phyloP scores from a whole-genome alignment of 2,329 filamentous ascomycete genomes.

The Sporothrix brasiliensis region DNA sequence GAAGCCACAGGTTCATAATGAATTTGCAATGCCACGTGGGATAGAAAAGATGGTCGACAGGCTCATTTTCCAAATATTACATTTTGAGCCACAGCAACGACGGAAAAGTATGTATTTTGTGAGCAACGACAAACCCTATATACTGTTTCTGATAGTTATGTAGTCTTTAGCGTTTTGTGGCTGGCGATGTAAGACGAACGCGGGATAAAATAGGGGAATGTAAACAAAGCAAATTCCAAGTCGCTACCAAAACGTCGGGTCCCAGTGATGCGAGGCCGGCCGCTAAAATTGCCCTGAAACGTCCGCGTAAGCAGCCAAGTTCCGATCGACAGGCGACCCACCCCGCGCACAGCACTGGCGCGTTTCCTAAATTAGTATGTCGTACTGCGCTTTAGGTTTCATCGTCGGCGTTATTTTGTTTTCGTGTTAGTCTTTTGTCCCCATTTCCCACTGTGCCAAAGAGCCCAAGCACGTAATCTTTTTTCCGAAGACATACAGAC shows the following conservation, averaged over 20 bases:
- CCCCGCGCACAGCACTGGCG: not conserved
- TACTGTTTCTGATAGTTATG: not conserved
- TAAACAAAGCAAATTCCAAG: conserved; percentile 14
- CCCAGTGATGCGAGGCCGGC: not conserved
- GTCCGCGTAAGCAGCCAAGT: not conserved
- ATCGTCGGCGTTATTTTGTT: not conserved
- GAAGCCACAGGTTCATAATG: too few relatives aligned
- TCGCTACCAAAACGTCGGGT: not conserved
- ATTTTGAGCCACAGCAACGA: too few relatives aligned
- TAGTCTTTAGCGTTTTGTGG: not conserved
- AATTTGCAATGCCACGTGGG: too few relatives aligned
- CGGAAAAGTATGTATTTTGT: too few relatives aligned
- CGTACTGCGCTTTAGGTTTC: not conserved
- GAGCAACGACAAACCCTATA: not conserved
- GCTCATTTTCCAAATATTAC: too few relatives aligned
- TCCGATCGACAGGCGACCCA: not conserved
- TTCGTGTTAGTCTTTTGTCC: not conserved
- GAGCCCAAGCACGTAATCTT: not conserved
- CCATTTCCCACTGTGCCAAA: not conserved
- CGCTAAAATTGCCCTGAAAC: not conserved
- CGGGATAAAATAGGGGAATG: not conserved
- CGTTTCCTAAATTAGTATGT: too few relatives aligned
- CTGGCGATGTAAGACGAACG: not conserved
- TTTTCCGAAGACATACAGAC: not conserved
- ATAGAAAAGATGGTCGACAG: too few relatives aligned